These are phyloP conservation scores for Wickerhamomyces hampshirensis DNA, from an alignment of 805 yeast species.

Conservation along the genomic window DNA sequence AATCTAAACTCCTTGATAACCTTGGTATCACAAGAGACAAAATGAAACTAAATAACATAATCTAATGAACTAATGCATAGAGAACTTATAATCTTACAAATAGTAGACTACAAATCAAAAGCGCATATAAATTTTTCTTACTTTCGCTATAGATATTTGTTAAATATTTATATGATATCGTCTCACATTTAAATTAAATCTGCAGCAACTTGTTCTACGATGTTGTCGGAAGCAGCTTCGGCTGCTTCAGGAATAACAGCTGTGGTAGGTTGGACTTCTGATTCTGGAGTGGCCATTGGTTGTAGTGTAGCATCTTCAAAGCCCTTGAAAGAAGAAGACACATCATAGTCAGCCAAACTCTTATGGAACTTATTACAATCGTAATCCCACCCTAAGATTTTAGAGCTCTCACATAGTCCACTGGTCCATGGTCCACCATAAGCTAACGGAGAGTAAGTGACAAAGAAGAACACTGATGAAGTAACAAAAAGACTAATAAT, in stretches of 20 bases:
- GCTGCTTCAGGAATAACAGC: no score
- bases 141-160: no score
- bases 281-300: no score
- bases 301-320: not conserved
- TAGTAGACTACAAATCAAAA: no score
- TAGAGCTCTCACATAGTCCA: constrained; percentile 55
- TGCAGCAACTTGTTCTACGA: no score
- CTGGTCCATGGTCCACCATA: constrained; percentile 82
- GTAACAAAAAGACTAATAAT: constrained; percentile 45
- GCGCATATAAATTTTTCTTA: no score
- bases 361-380: constrained; percentile 53
- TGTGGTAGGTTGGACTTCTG: no score
- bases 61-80: not conserved
- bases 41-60: not conserved
- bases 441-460: constrained; percentile 62
- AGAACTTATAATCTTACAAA: no score
- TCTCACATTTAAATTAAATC: no score
- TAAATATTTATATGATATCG: no score
- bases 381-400: constrained; percentile 81
- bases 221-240: no score
- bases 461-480: constrained; percentile 49
- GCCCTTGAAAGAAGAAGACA: not conserved
- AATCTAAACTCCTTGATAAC: constrained; percentile 11
- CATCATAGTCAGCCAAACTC: not conserved
- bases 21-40: not conserved